Percentiles rank a stretch among this genome's conserved stretches.
phyloP scores from a whole-genome alignment of 371 early-diverging fungal species.

The Mortierella sp. region DNA sequence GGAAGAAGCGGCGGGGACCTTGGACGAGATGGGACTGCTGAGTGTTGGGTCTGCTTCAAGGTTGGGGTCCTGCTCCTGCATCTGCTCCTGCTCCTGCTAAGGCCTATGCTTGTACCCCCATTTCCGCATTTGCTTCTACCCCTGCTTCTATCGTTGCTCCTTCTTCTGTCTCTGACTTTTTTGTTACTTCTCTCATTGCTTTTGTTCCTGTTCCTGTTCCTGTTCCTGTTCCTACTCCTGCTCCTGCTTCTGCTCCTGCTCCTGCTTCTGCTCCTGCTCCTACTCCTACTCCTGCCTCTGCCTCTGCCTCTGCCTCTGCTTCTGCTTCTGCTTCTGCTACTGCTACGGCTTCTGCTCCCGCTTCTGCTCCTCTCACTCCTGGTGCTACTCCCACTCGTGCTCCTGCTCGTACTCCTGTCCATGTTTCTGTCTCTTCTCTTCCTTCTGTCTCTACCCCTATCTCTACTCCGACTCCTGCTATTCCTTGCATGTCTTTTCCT shows the following conservation, averaged over 20 bases:
- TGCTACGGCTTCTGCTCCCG: too few species aligned
- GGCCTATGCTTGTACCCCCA: conserved; percentile 3
- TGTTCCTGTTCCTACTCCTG: conserved; percentile 13
- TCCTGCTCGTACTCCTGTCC: neutral
- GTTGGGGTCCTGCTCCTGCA: conserved; percentile 2
- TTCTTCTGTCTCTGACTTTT: conserved; percentile 16
- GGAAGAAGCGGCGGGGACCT: conserved; percentile 14
- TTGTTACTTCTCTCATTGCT: conserved; percentile 8
- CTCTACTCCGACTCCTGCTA: conserved; percentile 7
- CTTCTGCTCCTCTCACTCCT: too few species aligned
- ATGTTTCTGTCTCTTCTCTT: conserved; percentile 6
- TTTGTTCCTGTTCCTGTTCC: conserved; percentile 14
- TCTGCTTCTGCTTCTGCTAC: too few species aligned
- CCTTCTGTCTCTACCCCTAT: conserved; percentile 8
- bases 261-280: conserved; percentile 7
- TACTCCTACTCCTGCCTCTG: neutral
- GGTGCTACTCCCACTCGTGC: too few species aligned
- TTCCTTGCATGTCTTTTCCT: conserved; percentile 18
- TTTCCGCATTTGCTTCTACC: conserved; percentile 14
- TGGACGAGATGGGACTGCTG: conserved; percentile 2
- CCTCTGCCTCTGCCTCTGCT: too few species aligned
- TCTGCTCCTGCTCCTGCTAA: conserved; percentile 3
- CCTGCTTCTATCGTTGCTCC: conserved; percentile 11
- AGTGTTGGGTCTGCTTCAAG: neutral
- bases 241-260: conserved; percentile 10